Base-by-base conservation (phyloP, 1,284 basidiomycete species). In the Sanghuangporus baumii region DNA sequence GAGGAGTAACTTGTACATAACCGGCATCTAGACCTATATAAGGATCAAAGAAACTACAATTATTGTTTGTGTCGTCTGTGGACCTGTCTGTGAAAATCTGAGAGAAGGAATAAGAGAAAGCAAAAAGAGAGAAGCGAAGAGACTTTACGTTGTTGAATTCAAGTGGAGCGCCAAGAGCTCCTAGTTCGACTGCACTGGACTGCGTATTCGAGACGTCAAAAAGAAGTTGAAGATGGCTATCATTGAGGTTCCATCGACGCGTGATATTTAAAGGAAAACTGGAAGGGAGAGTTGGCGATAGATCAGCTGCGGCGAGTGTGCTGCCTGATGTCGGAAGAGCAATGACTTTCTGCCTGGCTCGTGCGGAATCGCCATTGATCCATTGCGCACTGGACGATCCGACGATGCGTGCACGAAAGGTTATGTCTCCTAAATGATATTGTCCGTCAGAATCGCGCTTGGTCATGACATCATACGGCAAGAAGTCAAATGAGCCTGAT, bases 21-120 rank as follows among this genome's bases (percentile, higher is more conserved):
- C 82, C 83, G 5, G 81, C 83, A 66, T 84, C 83, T 64, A 80
- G 78, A 1, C 82, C 82, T 56, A 82, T 81, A 67, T 84, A 84
- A 0, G 83, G 83, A 67, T 85, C 83, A 62, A 82, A 82, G 34
- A 84, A 71, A 65, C 80, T 82, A 71, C 83, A 85, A 11, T 78
- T 70, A 20, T 76, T 71, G 69, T 85, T 85, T 6, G 80, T 82
- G 63, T 82, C 74, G 3, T 78, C 76, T 1, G 82, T 78, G 38
- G 78, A 80, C 8, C 82, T 76, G 20, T 74, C 78, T 0, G 82
- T 84, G 68, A 85, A 84, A n/a, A 85, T 84, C 82, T 79, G 26
- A 36, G 12, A 31, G 5, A 12, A 6, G 36, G 6, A 18, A 40
- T 51, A 41, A 58, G 47, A 52, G 12, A 36, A 34, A 43, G 7